A percentile compares a stretch with the other conserved stretches of the same genome.
These are phyloP conservation scores for Chrysanthemum lavandulifolium DNA, from an alignment of 129 eudicot species.

Conservation along the genomic window DNA sequence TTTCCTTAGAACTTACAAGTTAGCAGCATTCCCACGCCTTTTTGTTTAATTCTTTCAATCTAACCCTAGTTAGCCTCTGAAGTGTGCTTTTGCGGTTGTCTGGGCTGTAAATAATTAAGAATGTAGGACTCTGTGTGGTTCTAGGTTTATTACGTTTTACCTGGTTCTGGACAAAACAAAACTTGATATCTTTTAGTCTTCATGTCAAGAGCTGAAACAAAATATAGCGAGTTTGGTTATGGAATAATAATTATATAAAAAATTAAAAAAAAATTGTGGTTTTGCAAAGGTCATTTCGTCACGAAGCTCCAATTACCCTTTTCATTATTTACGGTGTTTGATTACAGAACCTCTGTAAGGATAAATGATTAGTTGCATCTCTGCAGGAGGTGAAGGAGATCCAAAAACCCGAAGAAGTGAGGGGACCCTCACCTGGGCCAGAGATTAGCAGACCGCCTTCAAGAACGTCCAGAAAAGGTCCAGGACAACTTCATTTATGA, in stretches of 20 bases:
- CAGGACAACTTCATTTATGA: constrained; percentile 67
- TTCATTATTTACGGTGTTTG: neutral
- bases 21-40: neutral
- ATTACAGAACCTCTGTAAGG: neutral
- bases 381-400: constrained; percentile 49
- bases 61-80: too few species aligned
- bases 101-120: too few species aligned
- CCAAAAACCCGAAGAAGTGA: constrained; percentile 54
- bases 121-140: too few species aligned
- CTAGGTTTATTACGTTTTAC: too few species aligned
- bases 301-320: neutral
- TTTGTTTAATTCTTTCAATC: neutral
- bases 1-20: neutral
- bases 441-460: constrained; percentile 58
- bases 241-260: too few species aligned
- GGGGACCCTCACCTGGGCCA: constrained; percentile 32
- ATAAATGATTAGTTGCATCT: neutral
- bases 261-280: too few species aligned
- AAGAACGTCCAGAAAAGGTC: constrained; percentile 61
- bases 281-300: too few species aligned
- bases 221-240: too few species aligned
- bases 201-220: too few species aligned
- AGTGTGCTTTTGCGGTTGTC: too few species aligned
- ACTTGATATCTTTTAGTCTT: too few species aligned
- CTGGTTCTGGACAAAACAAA: too few species aligned